Evolutionary conservation across 805 yeast genomes (phyloP).

Genomic region (Aciculoconidium aculeatum): DNA sequence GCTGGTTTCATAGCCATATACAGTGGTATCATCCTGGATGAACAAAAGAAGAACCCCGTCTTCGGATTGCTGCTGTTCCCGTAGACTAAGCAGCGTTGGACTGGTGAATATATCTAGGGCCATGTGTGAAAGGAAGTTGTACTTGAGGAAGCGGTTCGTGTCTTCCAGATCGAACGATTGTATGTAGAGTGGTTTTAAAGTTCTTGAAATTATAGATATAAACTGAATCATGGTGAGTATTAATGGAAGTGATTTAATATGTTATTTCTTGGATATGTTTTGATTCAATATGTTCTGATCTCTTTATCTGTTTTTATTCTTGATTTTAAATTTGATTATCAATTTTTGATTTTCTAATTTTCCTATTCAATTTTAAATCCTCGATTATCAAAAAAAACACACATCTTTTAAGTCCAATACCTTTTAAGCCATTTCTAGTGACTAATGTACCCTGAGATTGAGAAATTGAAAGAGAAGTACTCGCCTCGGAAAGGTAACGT

Average conservation of each 20-base stretch:
- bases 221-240: conserved; percentile 35
- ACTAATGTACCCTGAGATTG: conserved; percentile 3
- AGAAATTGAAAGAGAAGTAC: conserved; percentile 4
- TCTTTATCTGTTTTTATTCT: too few species aligned
- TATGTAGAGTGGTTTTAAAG: conserved; percentile 55
- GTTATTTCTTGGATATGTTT: too few species aligned
- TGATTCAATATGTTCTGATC: too few species aligned
- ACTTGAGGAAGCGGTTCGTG: conserved; percentile 48
- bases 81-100: conserved; percentile 34
- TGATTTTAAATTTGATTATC: too few species aligned
- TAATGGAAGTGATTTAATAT: too few species aligned
- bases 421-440: too few species aligned
- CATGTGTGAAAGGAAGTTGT: conserved; percentile 71
- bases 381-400: too few species aligned
- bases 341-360: too few species aligned
- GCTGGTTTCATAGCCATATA: conserved; percentile 64
- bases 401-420: too few species aligned
- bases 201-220: conserved; percentile 52
- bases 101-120: conserved; percentile 64
- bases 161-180: conserved; percentile 40
- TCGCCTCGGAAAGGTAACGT: conserved; percentile 5
- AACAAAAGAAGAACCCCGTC: conserved; percentile 44
- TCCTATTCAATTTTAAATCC: too few species aligned
- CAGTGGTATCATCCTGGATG: conserved; percentile 60
- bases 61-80: conserved; percentile 29